Base-by-base conservation (phyloP, 2,329 filamentous ascomycete species). In the Rachicladosporium sp. region DNA sequence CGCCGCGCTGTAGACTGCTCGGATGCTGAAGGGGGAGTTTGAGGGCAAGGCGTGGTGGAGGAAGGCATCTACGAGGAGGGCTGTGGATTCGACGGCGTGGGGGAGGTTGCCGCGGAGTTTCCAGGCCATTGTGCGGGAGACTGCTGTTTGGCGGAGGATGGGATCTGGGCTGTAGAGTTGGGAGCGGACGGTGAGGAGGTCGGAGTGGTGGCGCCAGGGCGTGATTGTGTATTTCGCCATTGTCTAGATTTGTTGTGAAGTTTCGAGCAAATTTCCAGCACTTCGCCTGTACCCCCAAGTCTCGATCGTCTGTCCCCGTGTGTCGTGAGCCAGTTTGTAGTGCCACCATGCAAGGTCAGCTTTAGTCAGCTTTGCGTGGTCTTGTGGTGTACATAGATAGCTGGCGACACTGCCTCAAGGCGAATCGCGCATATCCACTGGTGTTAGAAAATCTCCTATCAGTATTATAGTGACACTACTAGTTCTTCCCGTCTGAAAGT, bases 1-100 rank as follows among this genome's bases (percentile, higher is more conserved):
- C 4, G 82, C 82, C 23, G 80, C 76, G 21, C 78, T 75, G 61
- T 89, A 88, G 32, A 80, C 71, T 41, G 81, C 74, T 37, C 80
- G 68, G 33, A 80, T 68, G 35, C 77, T 74, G 60, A 82, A 79
- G 36, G 66, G 65, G 33, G 67, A 67, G 32, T 69, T 63, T 32
- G 54, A 40, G 33, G 57, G 40, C 31, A 55, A 55, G 31, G 67
- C 66, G 62, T 87, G 82, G 53, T 76, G 74, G 37, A 87, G 62
- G 12, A 79, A 64, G 21, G 81, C 82, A 44, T 81, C 76, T 48
- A 75, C 74, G 43, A 91, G 66, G 46, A 86, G 71, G 2, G 80
- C 80, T 32, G 83, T 88, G 29, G 80, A 82, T 62, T 89, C 83
- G 39, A 89, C 73, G 60, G 86, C 70, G 63, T 89, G 80, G 40